Evolutionary conservation across 108 stramenopile genomes (phyloP).

Genomic region (Nitzschia sp.): DNA sequence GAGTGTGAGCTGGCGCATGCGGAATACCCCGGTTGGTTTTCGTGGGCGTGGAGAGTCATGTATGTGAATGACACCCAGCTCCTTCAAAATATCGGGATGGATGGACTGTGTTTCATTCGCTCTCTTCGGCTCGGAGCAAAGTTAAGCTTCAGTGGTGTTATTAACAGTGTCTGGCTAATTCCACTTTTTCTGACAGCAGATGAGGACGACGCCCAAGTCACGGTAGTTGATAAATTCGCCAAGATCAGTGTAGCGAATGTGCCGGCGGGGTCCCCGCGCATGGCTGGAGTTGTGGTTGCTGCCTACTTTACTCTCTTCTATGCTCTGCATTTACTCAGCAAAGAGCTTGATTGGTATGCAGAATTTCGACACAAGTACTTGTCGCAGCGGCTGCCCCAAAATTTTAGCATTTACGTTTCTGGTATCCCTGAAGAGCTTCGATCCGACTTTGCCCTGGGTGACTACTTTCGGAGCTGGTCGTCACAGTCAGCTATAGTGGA

Average conservation of each 20-base stretch:
- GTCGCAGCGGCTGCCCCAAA: conserved; percentile 25
- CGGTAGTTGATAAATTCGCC: conserved; percentile 30
- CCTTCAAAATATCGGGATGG: conserved; percentile 44
- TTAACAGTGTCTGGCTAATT: conserved; percentile 53
- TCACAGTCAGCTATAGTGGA: conserved; percentile 38
- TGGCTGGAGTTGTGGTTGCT: conserved; percentile 35
- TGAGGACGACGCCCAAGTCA: neutral
- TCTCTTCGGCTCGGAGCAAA: conserved; percentile 39
- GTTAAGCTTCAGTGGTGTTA: conserved; percentile 36
- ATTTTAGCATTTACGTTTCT: conserved; percentile 44
- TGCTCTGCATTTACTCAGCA: conserved; percentile 44
- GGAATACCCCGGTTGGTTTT: conserved; percentile 41
- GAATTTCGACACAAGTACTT: conserved; percentile 42
- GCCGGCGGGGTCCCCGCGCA: conserved; percentile 17
- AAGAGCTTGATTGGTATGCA: conserved; percentile 62
- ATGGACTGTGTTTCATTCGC: conserved; percentile 50
- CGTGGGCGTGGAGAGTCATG: conserved; percentile 55
- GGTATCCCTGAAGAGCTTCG: conserved; percentile 45
- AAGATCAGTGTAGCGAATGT: conserved; percentile 38
- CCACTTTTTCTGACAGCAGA: conserved; percentile 43
- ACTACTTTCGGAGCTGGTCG: conserved; percentile 49
- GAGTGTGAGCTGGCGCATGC: conserved; percentile 39
- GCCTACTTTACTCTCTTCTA: conserved; percentile 49
- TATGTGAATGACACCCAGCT: conserved; percentile 43
- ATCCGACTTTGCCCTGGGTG: conserved; percentile 26